Percentiles rank a stretch among this genome's conserved stretches.
Conservation (phyloP, 2,329 filamentous ascomycete species). For the Colletotrichum coccodes region DNA sequence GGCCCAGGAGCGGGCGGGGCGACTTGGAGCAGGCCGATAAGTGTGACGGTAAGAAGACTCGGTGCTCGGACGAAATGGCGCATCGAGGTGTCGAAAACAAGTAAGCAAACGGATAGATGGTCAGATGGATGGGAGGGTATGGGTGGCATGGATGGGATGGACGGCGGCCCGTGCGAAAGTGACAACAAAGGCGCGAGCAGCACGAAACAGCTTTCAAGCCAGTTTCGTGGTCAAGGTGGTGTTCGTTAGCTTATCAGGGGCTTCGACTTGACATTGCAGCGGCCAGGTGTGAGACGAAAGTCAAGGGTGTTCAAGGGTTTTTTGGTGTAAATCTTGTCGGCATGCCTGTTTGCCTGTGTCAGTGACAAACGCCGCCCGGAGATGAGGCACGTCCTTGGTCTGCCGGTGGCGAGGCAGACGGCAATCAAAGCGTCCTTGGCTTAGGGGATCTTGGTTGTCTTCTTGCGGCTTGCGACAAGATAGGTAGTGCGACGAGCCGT, state of each 20-base stretch:
- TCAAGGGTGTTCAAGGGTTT: not conserved
- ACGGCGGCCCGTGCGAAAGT: constrained; percentile 28
- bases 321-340: not conserved
- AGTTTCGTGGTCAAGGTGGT: not conserved
- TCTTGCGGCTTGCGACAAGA: not conserved
- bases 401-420: not conserved
- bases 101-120: constrained; percentile 16
- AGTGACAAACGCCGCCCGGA: not conserved
- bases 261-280: not conserved
- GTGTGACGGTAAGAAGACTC: not conserved
- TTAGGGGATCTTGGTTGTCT: not conserved
- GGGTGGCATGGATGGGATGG: constrained; percentile 13
- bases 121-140: constrained; percentile 8
- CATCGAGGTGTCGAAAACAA: constrained; percentile 10
- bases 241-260: constrained; percentile 5
- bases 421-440: not conserved
- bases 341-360: not conserved
- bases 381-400: not conserved
- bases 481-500: not conserved
- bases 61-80: constrained; percentile 27
- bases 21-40: not conserved
- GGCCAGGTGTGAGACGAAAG: not conserved
- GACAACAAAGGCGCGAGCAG: constrained; percentile 17
- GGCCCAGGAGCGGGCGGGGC: not conserved
- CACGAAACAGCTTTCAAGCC: constrained; percentile 17